Evolutionary conservation across 2,329 filamentous ascomycete genomes (phyloP).

Genomic region (Stachybotrys chartarum): DNA sequence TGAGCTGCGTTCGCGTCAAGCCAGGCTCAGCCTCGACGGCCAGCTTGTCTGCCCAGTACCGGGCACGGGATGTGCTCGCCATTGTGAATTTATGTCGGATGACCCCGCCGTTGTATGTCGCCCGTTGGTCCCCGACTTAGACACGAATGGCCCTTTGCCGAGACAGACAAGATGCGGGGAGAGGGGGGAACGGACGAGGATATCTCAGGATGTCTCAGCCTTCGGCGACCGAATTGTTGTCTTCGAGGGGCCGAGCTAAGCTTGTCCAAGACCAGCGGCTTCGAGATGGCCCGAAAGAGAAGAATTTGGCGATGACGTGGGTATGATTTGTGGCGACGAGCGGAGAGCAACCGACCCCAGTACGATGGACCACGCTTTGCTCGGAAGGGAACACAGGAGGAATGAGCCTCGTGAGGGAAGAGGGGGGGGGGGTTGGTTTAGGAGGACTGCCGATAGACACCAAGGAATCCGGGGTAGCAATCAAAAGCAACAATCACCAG

Average conservation of each 20-base stretch:
- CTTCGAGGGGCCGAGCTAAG: background rate
- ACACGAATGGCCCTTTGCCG: background rate
- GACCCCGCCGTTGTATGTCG: background rate
- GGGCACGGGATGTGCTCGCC: conserved; percentile 28
- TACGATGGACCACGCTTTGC: background rate
- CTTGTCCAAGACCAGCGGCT: background rate
- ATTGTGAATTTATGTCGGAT: conserved; percentile 3
- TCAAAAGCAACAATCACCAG: too few relatives aligned
- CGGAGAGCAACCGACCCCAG: background rate
- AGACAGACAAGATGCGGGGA: background rate
- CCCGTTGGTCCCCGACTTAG: background rate
- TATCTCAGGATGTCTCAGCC: too few relatives aligned
- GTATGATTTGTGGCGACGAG: background rate
- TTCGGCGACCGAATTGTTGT: too few relatives aligned
- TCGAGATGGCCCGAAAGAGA: background rate
- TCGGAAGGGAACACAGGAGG: background rate
- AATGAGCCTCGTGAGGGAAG: background rate
- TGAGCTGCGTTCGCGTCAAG: conserved; percentile 70
- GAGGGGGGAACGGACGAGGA: background rate
- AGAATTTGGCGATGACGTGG: background rate
- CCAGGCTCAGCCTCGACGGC: conserved; percentile 71
- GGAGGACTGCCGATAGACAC: too few relatives aligned
- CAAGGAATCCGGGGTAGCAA: too few relatives aligned
- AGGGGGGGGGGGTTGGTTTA: too few relatives aligned
- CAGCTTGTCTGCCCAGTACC: conserved; percentile 48